Evolutionary conservation across 441 rosid genomes (phyloP).

Genomic region (Erodium moschatum): DNA sequence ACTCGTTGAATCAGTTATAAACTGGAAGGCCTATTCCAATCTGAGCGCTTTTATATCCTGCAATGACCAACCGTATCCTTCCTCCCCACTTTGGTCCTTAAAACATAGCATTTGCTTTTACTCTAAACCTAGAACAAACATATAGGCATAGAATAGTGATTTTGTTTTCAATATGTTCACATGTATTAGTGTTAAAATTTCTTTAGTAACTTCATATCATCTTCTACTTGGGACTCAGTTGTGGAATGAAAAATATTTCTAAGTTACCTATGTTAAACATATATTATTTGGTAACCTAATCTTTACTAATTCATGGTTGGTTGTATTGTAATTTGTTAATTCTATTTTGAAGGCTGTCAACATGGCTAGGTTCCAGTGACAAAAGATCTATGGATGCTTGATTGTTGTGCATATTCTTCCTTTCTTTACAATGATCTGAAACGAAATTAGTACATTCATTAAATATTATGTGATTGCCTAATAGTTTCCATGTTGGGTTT

Average conservation of each 20-base stretch:
- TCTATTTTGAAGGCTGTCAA: not conserved
- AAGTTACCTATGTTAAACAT: not conserved
- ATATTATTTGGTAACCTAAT: not conserved
- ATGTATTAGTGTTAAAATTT: too few relatives aligned
- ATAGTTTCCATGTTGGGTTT: conserved; percentile 20
- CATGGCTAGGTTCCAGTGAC: not conserved
- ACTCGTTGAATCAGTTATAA: too few relatives aligned
- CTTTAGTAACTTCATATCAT: too few relatives aligned
- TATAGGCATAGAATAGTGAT: too few relatives aligned
- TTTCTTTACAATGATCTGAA: not conserved
- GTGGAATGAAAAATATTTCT: not conserved
- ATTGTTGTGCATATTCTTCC: not conserved
- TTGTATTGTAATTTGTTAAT: not conserved
- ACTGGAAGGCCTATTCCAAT: too few relatives aligned
- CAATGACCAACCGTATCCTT: too few relatives aligned
- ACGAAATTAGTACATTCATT: not conserved
- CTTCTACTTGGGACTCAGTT: too few relatives aligned
- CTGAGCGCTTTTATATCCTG: too few relatives aligned
- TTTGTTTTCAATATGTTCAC: too few relatives aligned
- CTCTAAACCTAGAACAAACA: too few relatives aligned
- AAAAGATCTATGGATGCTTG: conserved; percentile 4
- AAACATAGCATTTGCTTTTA: too few relatives aligned
- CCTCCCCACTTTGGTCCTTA: too few relatives aligned
- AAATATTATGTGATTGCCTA: not conserved
- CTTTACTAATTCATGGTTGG: not conserved